phyloP scores from a whole-genome alignment of 2,329 filamentous ascomycete genomes.

The Karstenula rhodostoma region DNA sequence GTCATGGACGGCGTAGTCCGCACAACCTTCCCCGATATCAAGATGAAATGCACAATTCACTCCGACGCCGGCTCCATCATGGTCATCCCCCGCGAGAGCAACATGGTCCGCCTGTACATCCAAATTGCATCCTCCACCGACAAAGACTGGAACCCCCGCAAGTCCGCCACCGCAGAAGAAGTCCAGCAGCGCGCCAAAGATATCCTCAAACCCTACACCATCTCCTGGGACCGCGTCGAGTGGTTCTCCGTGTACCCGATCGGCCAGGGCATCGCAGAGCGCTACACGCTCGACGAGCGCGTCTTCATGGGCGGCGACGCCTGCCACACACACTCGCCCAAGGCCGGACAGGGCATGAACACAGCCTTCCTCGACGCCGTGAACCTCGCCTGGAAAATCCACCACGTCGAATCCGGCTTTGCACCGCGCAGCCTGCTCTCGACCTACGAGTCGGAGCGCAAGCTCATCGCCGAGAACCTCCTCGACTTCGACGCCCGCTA shows the following conservation, averaged over 20 bases:
- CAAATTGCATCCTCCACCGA: conserved; percentile 71
- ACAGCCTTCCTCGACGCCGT: conserved; percentile 71
- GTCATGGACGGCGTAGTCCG: conserved; percentile 72
- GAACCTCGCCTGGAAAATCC: conserved; percentile 96
- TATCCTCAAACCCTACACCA: conserved; percentile 67
- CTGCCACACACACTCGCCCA: conserved; percentile 70
- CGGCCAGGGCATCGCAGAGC: conserved; percentile 70
- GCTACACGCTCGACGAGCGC: conserved; percentile 69
- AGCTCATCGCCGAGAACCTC: conserved; percentile 82
- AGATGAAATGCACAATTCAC: conserved; percentile 74
- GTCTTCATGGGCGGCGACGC: conserved; percentile 72
- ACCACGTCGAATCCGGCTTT: conserved; percentile 85
- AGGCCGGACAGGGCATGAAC: conserved; percentile 72
- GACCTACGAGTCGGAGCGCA: conserved; percentile 88
- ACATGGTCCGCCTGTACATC: conserved; percentile 64
- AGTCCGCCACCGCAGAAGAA: conserved; percentile 66
- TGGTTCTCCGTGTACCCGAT: conserved; percentile 74
- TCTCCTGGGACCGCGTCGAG: conserved; percentile 70
- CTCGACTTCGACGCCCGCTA: conserved; percentile 89
- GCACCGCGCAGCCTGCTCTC: conserved; percentile 77
- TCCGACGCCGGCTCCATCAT: conserved; percentile 70
- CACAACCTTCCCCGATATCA: conserved; percentile 70
- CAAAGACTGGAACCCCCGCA: conserved; percentile 67
- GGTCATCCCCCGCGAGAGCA: conserved; percentile 65
- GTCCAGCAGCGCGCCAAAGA: conserved; percentile 66